Percentiles rank a stretch among this genome's conserved stretches.
Evolutionary conservation across 106 monocot genomes (phyloP).

Genomic region (Vanilla planifolia): DNA sequence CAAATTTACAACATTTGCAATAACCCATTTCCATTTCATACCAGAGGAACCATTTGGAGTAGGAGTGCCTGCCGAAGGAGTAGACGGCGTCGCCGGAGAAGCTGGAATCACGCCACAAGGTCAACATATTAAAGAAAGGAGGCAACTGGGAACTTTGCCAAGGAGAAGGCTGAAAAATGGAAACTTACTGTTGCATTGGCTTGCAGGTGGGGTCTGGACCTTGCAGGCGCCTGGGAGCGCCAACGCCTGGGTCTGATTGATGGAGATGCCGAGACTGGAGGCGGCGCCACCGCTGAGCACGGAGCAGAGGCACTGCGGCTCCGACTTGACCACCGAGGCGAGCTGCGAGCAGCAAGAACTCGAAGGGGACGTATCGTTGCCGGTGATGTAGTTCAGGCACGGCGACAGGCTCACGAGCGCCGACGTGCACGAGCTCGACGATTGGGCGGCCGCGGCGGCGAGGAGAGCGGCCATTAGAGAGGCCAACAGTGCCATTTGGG

Average conservation of each 20-base stretch:
- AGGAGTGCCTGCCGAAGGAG: no score
- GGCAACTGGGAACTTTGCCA: neutral
- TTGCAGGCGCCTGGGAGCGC: slow-evolving; percentile 26
- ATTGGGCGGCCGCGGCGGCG: no score
- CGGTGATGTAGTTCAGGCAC: slow-evolving; percentile 37
- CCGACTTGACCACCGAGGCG: slow-evolving; percentile 15
- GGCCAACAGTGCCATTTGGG: neutral
- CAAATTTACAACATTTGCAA: neutral
- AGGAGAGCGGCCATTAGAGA: neutral
- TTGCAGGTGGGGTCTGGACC: slow-evolving; percentile 20
- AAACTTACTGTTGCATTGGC: slow-evolving; percentile 18
- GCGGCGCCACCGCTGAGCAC: slow-evolving; percentile 27
- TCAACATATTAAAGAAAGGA: no score
- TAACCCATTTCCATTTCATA: no score
- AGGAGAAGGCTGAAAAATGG: neutral
- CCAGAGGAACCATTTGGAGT: no score
- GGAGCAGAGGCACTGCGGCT: slow-evolving; percentile 43
- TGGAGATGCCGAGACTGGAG: slow-evolving; percentile 17
- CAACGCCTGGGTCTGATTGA: slow-evolving; percentile 25
- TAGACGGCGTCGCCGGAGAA: neutral
- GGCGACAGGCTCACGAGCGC: slow-evolving; percentile 28
- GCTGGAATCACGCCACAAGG: no score
- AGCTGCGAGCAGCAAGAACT: slow-evolving; percentile 39
- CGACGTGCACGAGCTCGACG: slow-evolving; percentile 26
- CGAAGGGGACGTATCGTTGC: slow-evolving; percentile 15